Evolutionary conservation across 2,329 filamentous ascomycete species (phyloP), one percentile per base, ranked within the genome.

Genomic region (Plenodomus lindquistii): DNA sequence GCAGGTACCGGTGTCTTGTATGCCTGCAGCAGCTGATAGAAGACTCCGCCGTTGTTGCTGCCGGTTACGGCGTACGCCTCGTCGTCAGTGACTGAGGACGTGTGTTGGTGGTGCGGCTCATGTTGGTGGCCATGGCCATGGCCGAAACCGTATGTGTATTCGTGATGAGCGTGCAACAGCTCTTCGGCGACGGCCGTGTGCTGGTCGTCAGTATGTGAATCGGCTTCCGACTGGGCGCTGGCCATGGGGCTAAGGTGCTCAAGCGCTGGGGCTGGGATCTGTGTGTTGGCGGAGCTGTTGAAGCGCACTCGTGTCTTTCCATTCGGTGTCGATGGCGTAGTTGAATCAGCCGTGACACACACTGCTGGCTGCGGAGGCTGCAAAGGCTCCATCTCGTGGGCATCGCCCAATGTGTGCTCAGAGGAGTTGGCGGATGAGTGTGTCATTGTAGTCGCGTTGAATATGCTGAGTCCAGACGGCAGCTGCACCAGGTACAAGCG

Each of bases 11-110:
- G 63, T 7, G 48, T 59, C 50, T 64, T 65, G 50, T 69, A 69
- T 18, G 66, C 64, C 44, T 69, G 63, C 8, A 69, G 59, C 6
- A 69, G 52, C 29, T 67, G 65, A 46, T 67, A 67, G 44, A 69
- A 67, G 46, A 69, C 51, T 21, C 66, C 66, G 16, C 66, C 66
- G 20, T 63, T 57, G 13, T 52, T 49, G 44, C 59, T 64, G n/a
- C 65, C 62, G 1, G 63, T 62, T 15, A 62, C 60, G 15, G 63
- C 56, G 37, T 66, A 67, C 22, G 42, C 43, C 10, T 59, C 59
- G 17, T 66, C 34, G 37, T n/a, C 5, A 50, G 41, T 16, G 31
- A 44, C 13, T 18, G 35, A 5, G 16, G 16, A 9, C 8, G 5
- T 37, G 35, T 37, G 35, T 3, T 17, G 16, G 17, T 6, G 13